Evolutionary conservation across 352 stramenopile species (phyloP), one percentile per base, ranked within the genome.

Genomic region (Globisporangium emineosum): DNA sequence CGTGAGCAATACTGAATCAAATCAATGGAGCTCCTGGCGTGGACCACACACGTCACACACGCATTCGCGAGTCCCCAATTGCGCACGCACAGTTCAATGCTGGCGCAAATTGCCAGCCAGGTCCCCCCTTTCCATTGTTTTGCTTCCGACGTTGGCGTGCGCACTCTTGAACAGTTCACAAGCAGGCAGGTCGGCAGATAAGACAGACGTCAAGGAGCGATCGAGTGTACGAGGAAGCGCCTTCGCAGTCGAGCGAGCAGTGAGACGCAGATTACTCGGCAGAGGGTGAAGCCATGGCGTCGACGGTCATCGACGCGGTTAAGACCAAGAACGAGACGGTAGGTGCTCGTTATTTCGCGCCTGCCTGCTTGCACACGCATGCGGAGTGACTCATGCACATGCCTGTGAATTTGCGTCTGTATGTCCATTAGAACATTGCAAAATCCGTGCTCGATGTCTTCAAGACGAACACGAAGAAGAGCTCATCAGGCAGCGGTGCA

Each of bases 311-410:
- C 25, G 27, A 54, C 57, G 19, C 57, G 21, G 3, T 62, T 27
- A 62, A 62, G 19, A 27, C 47, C 59, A 64, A 64, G 59, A 64
- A 64, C 49, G 59, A 64, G 47, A 64, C 59, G 47, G 59, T 64
- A 23, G 30, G 43, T 23, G 4, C 2, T 4, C 49, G n/a, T 21
- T 7, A n/a, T 32, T 32, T 32, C 29, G 29, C 29, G 29, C 29
- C 29, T 32, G 29, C 5, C 2, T 32, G 29, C n/a, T n/a, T n/a
- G n/a, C n/a, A n/a, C 29, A 32, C 5, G 29, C 29, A 32, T 32
- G 29, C 29, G 29, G 29, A 32, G 13, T 43, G 35, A 43, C 35
- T 15, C 19, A 25, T 50, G 42, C 17, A 19, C 13, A 13, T 13
- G 35, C n/a, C n/a, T n/a, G n/a, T 47, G 40, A 8, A 10, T 50